These are phyloP conservation scores for Eucalyptus regnans DNA, from an alignment of 345 rosid genomes.

Conservation along the genomic window DNA sequence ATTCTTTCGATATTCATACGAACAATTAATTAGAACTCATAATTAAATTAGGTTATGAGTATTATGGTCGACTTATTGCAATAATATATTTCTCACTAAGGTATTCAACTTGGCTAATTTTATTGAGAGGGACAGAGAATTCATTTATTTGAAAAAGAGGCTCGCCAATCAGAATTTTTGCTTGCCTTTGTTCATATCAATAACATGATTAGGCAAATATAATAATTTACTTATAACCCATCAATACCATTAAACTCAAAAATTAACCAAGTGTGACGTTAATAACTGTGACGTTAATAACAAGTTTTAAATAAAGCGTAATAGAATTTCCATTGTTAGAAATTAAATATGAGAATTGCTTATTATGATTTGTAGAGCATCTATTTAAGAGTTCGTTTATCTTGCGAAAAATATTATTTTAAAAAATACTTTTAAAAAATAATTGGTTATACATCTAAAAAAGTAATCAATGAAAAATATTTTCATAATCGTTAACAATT, in stretches of 20 bases:
- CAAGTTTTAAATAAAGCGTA: background rate
- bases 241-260: background rate
- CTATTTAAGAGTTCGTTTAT: accelerated
- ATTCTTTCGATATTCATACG: no score
- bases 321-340: background rate
- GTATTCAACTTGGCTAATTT: background rate
- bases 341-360: background rate
- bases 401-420: accelerated
- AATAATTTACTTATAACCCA: background rate
- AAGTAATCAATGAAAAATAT: accelerated
- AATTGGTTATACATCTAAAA: no score
- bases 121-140: background rate
- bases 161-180: background rate
- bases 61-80: background rate
- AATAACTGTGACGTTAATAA: accelerated
- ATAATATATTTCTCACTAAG: background rate
- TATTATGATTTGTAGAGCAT: background rate
- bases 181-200: background rate
- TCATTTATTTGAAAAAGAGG: background rate
- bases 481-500: no score
- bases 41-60: background rate
- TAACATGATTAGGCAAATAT: background rate
- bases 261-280: accelerated
- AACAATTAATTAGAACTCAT: background rate
- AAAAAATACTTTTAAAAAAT: no score